phyloP scores from a whole-genome alignment of 2,329 filamentous ascomycete species.

The Ophiostoma himal-ulmi region DNA sequence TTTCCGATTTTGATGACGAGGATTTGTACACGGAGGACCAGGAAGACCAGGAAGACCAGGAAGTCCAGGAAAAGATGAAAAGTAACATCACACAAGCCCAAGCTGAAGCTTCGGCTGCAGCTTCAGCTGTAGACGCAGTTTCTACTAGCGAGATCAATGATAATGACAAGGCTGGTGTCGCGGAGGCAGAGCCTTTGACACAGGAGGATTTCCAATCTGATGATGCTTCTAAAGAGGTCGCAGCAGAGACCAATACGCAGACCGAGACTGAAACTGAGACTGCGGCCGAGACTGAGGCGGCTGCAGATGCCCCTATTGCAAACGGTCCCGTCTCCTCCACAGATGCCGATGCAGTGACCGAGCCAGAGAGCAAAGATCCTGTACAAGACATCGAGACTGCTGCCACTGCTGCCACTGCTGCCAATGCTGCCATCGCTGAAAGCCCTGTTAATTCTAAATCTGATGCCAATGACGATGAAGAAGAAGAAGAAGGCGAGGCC shows the following conservation, averaged over 20 bases:
- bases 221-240: not conserved
- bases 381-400: not conserved
- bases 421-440: not conserved
- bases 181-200: not conserved
- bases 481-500: not conserved
- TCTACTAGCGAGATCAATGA: not conserved
- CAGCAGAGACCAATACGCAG: not conserved
- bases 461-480: constrained; percentile 11
- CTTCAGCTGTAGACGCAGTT: not conserved
- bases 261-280: not conserved
- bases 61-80: not conserved
- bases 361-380: not conserved
- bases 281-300: not conserved
- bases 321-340: not conserved
- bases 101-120: not conserved
- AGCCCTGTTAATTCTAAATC: not conserved
- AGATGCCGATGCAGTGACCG: not conserved
- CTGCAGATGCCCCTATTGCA: not conserved
- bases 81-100: not conserved
- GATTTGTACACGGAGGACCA: not conserved
- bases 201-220: not conserved
- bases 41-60: not conserved
- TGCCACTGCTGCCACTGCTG: not conserved
- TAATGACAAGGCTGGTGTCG: not conserved
- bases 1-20: not conserved